These are phyloP conservation scores for Heimioporus sp. DNA, from an alignment of 768 basidiomycete species.

Conservation along the genomic window DNA sequence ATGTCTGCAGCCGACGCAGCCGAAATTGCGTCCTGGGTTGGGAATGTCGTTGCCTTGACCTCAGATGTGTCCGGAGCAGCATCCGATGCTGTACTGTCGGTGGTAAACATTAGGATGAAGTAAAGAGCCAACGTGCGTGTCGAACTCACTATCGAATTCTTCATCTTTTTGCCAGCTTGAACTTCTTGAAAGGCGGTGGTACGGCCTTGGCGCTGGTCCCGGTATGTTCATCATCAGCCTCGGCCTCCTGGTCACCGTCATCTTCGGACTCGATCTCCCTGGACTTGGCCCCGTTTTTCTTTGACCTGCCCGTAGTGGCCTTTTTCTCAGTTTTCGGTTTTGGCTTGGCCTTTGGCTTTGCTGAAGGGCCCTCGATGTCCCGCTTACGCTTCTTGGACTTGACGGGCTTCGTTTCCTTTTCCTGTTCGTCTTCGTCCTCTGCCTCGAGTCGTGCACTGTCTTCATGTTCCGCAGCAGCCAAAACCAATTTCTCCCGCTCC, in stretches of 20 bases:
- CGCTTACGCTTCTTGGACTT: constrained; percentile 63
- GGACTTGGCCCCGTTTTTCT: constrained; percentile 60
- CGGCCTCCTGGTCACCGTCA: constrained; percentile 47
- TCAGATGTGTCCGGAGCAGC: constrained; percentile 15
- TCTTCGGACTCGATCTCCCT: constrained; percentile 72
- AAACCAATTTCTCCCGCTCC: constrained; percentile 35
- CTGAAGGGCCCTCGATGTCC: constrained; percentile 47
- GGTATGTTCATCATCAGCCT: constrained; percentile 44
- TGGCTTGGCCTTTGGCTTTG: constrained; percentile 40
- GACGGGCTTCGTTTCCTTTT: constrained; percentile 43
- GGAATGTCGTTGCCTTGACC: constrained; percentile 20
- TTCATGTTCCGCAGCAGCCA: constrained; percentile 43
- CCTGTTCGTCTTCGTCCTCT: constrained; percentile 51
- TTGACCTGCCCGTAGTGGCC: constrained; percentile 31
- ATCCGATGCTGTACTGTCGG: constrained; percentile 27
- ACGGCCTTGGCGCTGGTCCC: constrained; percentile 53
- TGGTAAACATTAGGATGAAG: constrained; percentile 8
- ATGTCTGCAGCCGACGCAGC: constrained; percentile 35
- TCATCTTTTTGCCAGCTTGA: constrained; percentile 56
- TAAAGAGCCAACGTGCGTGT: constrained; percentile 2
- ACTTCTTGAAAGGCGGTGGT: constrained; percentile 65
- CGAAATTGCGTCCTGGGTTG: constrained; percentile 27
- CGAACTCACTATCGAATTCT: constrained; percentile 55
- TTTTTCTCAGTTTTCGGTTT: constrained; percentile 47
- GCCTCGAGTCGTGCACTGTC: constrained; percentile 60